phyloP scores from a whole-genome alignment of 83 land plant genomes.

The Thuja plicata region DNA sequence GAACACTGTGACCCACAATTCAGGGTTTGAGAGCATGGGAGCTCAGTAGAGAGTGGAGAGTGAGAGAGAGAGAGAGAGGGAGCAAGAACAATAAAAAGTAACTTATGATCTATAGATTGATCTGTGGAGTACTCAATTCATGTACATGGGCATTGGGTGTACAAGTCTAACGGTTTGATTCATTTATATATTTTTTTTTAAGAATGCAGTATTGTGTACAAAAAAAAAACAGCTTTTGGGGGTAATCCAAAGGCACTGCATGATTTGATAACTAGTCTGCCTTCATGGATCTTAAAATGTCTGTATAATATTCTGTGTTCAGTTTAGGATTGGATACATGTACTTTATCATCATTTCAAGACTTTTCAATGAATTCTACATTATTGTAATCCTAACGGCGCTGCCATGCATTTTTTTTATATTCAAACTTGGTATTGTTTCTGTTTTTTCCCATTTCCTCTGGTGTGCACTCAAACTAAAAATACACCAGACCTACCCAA shows the following conservation, averaged over 20 bases:
- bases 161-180: background rate
- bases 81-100: background rate
- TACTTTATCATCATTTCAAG: background rate
- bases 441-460: background rate
- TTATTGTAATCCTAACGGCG: background rate
- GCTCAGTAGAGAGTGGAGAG: background rate
- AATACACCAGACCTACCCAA: background rate
- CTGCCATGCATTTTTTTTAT: background rate
- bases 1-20: background rate
- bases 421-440: background rate
- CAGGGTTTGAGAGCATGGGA: background rate
- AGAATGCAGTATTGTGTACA: constrained; percentile 10
- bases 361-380: background rate
- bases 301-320: constrained; percentile 7
- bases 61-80: too few relatives aligned
- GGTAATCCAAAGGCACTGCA: background rate
- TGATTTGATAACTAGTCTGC: background rate
- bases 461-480: background rate
- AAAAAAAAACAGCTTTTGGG: background rate
- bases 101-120: background rate
- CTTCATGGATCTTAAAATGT: background rate
- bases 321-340: background rate
- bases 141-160: constrained; percentile 2
- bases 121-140: background rate
- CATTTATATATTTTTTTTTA: background rate